phyloP scores from a whole-genome alignment of 805 yeast genomes.

The Candida schatavii region DNA sequence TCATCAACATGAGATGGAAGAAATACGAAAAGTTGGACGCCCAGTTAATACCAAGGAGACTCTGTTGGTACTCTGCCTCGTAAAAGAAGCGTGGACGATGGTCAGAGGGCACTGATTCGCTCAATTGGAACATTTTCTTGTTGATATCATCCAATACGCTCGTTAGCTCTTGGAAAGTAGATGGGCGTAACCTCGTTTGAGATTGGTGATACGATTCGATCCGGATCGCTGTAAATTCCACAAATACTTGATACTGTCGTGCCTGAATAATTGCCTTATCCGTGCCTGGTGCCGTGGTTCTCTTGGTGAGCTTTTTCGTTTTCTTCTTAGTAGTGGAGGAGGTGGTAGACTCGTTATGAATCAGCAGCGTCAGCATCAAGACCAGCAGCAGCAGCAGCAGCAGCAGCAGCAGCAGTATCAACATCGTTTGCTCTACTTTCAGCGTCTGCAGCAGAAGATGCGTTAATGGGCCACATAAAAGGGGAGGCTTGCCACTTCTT shows the following conservation, averaged over 20 bases:
- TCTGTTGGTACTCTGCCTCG: slow-evolving; percentile 25
- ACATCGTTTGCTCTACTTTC: background rate
- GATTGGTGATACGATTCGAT: slow-evolving; percentile 26
- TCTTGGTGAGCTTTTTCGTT: too few relatives aligned
- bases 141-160: slow-evolving; percentile 25
- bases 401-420: too few relatives aligned
- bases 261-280: background rate
- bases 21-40: background rate
- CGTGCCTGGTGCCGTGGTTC: too few relatives aligned
- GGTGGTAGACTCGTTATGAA: background rate
- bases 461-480: slow-evolving; percentile 26
- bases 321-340: background rate
- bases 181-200: too few relatives aligned
- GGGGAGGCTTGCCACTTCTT: slow-evolving; percentile 49
- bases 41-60: background rate
- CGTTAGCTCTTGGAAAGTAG: slow-evolving; percentile 19
- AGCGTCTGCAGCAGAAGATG: background rate
- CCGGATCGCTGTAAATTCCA: slow-evolving; percentile 24
- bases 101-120: slow-evolving; percentile 14
- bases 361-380: too few relatives aligned
- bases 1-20: slow-evolving; percentile 11
- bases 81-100: slow-evolving; percentile 30
- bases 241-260: background rate
- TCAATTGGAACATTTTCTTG: slow-evolving; percentile 25
- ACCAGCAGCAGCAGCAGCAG: too few relatives aligned